Evolutionary conservation across 1,284 basidiomycete genomes (phyloP).

Genomic region (Pisolithus thermaeus): DNA sequence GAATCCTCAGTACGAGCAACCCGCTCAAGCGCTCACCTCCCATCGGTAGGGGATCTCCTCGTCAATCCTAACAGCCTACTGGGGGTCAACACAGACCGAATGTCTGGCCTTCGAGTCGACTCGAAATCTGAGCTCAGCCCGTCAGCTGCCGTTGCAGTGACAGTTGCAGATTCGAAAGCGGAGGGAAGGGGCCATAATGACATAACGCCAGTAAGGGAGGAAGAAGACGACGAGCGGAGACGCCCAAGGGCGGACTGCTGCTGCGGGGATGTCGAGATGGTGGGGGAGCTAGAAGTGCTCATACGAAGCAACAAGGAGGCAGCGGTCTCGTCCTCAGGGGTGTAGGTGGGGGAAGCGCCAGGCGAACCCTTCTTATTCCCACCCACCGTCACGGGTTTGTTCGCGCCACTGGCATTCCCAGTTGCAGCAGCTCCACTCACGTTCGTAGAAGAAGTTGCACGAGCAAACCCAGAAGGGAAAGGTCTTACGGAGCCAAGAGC

Average conservation of each 20-base stretch:
- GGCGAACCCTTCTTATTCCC: conserved; percentile 21
- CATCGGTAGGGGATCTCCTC: neutral
- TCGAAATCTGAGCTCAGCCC: neutral
- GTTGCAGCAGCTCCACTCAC: neutral
- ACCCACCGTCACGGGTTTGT: neutral
- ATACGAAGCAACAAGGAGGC: conserved; percentile 64
- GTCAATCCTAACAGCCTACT: conserved; percentile 27
- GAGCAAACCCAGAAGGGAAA: neutral
- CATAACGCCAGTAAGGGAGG: neutral
- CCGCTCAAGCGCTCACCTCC: conserved; percentile 7
- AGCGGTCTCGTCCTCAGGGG: conserved; percentile 64
- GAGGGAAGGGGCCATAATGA: neutral
- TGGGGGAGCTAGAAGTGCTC: conserved; percentile 33
- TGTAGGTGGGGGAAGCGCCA: conserved; percentile 36
- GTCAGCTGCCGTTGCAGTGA: neutral
- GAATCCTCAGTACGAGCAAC: neutral
- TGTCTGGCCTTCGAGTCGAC: neutral
- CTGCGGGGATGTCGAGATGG: neutral
- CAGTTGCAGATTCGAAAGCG: neutral
- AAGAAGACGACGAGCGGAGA: neutral
- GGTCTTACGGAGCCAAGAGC: neutral
- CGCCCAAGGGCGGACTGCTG: neutral
- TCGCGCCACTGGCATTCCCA: neutral
- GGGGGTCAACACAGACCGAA: conserved; percentile 26
- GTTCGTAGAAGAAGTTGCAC: neutral